Evolutionary conservation across 352 stramenopile genomes (phyloP), one percentile per base, ranked within the genome.

Genomic region (Globisporangium polare): DNA sequence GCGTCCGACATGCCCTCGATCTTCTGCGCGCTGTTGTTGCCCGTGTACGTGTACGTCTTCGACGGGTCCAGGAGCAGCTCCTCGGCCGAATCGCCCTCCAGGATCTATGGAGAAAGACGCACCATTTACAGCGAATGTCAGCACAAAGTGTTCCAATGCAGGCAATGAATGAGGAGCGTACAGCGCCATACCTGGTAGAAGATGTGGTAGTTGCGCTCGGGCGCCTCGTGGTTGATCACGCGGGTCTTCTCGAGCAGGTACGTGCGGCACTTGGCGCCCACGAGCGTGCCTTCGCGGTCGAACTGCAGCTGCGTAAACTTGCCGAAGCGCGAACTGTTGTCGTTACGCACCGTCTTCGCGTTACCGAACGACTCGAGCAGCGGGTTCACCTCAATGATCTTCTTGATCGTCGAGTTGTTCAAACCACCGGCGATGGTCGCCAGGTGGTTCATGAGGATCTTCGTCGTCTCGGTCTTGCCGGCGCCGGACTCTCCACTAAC

Each of bases 291-390:
- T 5, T 79, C 60, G 3, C 42, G 33, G 60, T 94, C 88, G 65
- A 99, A 99, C 58, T 96, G 80, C 26, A 99, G 83, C 68, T 99
- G 88, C 68, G 97, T 99, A 68, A 97, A 99, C 70, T 98, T 98
- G 53, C 96, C 96, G 74, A 99, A 99, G 33, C 96, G 88, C 67
- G 71, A 91, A 29, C 90, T 98, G 71, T 99, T 99, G 78, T 98
- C 92, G 76, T 99, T 99, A n/a, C 96, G 79, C 17, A 98, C 80
- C 0, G 96, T 99, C 69, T 97, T 97, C 60, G 96, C 96, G 72
- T 99, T 99, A 68, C 97, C 97, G 74, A 99, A 99, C 12, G 92
- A 94, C 79, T 99, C 97, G 2, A 99, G 80, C 46, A 99, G 80
- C n/a, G 97, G 97, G 77, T 99, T 99, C 20, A 96, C 96, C 58